phyloP scores from a whole-genome alignment of 2,329 filamentous ascomycete genomes.

The Gaeumannomyces sp. region DNA sequence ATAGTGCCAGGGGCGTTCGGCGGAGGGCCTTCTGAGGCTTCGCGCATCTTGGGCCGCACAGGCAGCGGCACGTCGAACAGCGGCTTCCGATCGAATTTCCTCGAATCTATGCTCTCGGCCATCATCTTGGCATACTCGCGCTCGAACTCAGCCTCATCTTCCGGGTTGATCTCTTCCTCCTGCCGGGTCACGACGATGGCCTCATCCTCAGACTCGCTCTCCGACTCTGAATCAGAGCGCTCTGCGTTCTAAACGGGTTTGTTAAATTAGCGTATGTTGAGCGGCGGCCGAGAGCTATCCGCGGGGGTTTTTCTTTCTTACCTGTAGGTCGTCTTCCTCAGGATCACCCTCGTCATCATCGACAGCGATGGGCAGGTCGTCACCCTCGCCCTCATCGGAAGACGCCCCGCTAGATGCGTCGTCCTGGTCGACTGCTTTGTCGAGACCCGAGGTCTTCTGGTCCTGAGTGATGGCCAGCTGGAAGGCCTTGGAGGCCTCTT shows the following conservation, averaged over 20 bases:
- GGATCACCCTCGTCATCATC: conserved; percentile 50
- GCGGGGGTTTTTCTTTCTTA: too few relatives aligned
- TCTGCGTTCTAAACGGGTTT: conserved; percentile 40
- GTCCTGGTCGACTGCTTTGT: conserved; percentile 64
- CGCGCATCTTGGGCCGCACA: conserved; percentile 59
- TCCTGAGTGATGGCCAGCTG: conserved; percentile 85
- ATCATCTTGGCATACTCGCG: conserved; percentile 98
- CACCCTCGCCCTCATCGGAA: conserved; percentile 63
- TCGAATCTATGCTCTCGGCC: conserved; percentile 90
- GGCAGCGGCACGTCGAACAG: conserved; percentile 97
- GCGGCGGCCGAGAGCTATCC: too few relatives aligned
- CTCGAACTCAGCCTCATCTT: conserved; percentile 95
- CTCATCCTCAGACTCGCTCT: conserved; percentile 73
- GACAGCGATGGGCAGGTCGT: conserved; percentile 55
- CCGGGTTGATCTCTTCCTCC: conserved; percentile 84
- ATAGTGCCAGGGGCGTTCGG: conserved; percentile 55
- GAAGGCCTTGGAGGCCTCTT: conserved; percentile 79
- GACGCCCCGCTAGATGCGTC: conserved; percentile 64
- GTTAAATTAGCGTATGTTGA: conserved; percentile 6
- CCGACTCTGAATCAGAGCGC: conserved; percentile 42
- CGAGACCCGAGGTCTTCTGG: conserved; percentile 70
- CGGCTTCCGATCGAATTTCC: conserved; percentile 91
- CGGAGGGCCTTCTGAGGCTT: conserved; percentile 10
- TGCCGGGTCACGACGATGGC: conserved; percentile 86
- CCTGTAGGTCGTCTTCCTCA: conserved; percentile 45